Conservation (phyloP, 176 grass and related monocot species). For the Cenchrus purpureus region DNA sequence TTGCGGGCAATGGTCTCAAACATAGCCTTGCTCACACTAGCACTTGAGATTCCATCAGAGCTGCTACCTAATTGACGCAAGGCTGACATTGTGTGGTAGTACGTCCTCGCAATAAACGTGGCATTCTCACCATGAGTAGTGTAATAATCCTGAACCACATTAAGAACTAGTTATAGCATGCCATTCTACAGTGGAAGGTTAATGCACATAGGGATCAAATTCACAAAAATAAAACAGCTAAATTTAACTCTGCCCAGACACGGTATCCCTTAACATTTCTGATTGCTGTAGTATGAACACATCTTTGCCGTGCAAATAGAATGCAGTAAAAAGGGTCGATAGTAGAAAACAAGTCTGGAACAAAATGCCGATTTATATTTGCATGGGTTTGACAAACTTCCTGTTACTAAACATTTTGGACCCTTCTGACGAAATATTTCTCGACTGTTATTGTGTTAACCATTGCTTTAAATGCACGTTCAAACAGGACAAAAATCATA, state of each 20-base stretch:
- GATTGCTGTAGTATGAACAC: neutral
- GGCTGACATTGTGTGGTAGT: conserved; percentile 93
- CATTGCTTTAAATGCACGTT: conserved; percentile 10
- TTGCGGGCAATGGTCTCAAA: conserved; percentile 91
- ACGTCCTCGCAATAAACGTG: conserved; percentile 83
- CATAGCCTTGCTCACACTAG: conserved; percentile 86
- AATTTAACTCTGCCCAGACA: conserved; percentile 9
- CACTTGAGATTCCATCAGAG: conserved; percentile 80
- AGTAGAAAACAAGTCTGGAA: conserved; percentile 28
- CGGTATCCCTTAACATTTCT: conserved; percentile 21
- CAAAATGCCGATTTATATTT: neutral
- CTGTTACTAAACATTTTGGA: neutral
- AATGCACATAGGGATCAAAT: conserved; percentile 7
- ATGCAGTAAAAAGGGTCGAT: neutral
- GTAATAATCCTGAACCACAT: conserved; percentile 83
- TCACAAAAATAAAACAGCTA: neutral
- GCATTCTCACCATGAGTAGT: conserved; percentile 94
- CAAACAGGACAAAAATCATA: conserved; percentile 11
- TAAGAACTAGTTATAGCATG: conserved; percentile 40
- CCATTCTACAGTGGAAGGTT: neutral
- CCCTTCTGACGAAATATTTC: neutral
- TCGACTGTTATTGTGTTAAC: neutral
- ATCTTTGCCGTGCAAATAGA: neutral
- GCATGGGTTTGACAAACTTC: neutral
- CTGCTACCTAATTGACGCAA: conserved; percentile 76